Base-by-base conservation (phyloP, 768 basidiomycete species). In the Tricholoma flavovirens region DNA sequence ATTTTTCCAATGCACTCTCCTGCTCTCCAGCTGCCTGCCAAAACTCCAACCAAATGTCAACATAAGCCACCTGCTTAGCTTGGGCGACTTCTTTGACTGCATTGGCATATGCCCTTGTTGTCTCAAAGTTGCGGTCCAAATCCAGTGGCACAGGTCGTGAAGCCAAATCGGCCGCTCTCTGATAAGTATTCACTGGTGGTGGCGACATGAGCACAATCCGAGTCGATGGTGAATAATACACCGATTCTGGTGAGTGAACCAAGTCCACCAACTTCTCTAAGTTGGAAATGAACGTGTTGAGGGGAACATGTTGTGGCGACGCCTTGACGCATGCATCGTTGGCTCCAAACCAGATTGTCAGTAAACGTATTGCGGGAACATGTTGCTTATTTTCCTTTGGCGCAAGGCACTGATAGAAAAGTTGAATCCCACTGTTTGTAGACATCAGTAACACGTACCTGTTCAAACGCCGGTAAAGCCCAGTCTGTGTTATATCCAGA, bases 401-500 rank as follows among this genome's bases (percentile, higher is more conserved):
- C 12, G 84, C 82, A 53, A 93, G 73, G 59, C 82, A 75, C 87
- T 90, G 36, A 38, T 12, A 40, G 15, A 15, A 8, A 40, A 12
- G 8, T 24, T 36, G 3, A 29, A 11, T 26, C 11, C 46, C 22
- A 36, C 33, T 3, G n/a, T 14, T 11, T 22, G 42, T 51, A 19
- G 3, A 15, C 14, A 42, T 43, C 15, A 17, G 14, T 32, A 38
- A 21, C n/a, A 60, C 75, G 36, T 48, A 86, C 90, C 78, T 87
- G 84, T 63, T 89, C 79, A 55, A 95, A 81, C 26, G 92, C 79
- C 3, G 90, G 88, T 35, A 93, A 71, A 5, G 78, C 86, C 93
- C 93, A 95, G 32, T 87, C 83, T 0, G 91, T 87, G 65, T 90
- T 94, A 71, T 95, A 97, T 2, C 93, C 93, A 29, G 82, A 77